Base-by-base conservation (phyloP, 352 stramenopile species). In the Phytophthora pisi region DNA sequence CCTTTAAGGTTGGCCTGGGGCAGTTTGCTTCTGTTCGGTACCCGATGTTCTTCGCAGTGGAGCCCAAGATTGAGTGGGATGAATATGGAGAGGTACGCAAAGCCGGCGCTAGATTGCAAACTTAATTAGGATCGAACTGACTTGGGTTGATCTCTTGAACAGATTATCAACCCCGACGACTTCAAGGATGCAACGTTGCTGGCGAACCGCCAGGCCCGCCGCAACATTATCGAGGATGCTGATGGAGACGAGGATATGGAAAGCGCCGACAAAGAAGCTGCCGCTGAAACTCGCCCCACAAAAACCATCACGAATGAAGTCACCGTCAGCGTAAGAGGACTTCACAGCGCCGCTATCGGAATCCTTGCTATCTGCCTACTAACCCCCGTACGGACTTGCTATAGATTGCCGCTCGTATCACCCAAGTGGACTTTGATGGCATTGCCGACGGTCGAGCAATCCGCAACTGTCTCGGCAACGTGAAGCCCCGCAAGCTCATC, bases 401-500 rank as follows among this genome's bases (percentile, higher is more conserved):
- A 57, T 42, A 93, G 84, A 85, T 93, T 30, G 73, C 83, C 74
- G 86, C 85, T 68, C 89, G 89, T 18, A 88, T 92, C 34, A 90
- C 72, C 3, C 77, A 88, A 62, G 86, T 96, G 5, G 89, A 96
- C 64, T 96, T 96, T 74, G 86, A 93, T 28, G 89, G 89, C 13
- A 62, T 95, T 45, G 88, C 88, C 5, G 89, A 96, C 30, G 88
- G 89, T 9, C 84, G 86, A 53, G 89, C 89, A 30, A 96, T 96
- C 53, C 86, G 89, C 62, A 96, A 96, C 57, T 96, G 86, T 65
- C 61, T 96, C 63, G 88, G 87, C 47, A 96, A 95, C 52, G 89
- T 96, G 34, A 96, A 96, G 67, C 89, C 89, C 5, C 88, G 89
- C 18, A 96, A 96, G 66, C 77, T 96, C 16, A 96, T 96, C 61